Evolutionary conservation across 1,139 yeast genomes (phyloP), one percentile per base, ranked within the genome.

Genomic region (Taiozyma onychis): DNA sequence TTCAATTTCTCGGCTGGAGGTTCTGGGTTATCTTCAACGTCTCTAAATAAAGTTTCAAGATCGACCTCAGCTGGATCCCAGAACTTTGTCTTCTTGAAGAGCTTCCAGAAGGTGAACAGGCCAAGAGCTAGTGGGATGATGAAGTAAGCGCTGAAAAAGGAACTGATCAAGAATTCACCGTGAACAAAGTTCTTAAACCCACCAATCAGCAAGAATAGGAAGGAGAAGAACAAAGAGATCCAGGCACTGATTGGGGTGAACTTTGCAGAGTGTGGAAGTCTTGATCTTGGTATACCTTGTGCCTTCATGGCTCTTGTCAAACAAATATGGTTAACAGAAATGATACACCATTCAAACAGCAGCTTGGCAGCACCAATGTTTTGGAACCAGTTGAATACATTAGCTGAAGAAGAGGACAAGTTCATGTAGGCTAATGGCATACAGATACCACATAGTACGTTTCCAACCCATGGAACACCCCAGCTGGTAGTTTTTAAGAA

Each of bases 391-490:
- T 65, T 64, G 58, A 69, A 74, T 66, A 70, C 50, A 57, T 61
- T 39, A 61, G 57, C 52, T 63, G 63, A 48, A 62, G 67, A 50
- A 60, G 61, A 22, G 66, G 68, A 48, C 61, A 59, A 51, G 70
- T 63, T 71, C 57, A 74, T 58, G 54, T 66, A 75, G 0, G 77
- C 74, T 39, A 75, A 57, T 42, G 72, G 70, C 27, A 72, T 60
- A 39, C 67, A 59, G 3, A 59, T 34, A 4, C 66, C 61, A 4
- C 66, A 61, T 18, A 69, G 48, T 0, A 56, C 48, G 16, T 73
- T 67, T 2, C 74, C 76, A 26, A 64, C 65, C 55, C 67, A 72
- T 41, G 81, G 81, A 32, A 74, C 67, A 52, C 80, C 80, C 46
- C 63, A 64, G 47, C 67, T 70, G 59, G 69, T 77, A 18, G 73